These are phyloP conservation scores for Oehlia diaphana DNA, from an alignment of 192 early-diverging fungal genomes.

Conservation along the genomic window DNA sequence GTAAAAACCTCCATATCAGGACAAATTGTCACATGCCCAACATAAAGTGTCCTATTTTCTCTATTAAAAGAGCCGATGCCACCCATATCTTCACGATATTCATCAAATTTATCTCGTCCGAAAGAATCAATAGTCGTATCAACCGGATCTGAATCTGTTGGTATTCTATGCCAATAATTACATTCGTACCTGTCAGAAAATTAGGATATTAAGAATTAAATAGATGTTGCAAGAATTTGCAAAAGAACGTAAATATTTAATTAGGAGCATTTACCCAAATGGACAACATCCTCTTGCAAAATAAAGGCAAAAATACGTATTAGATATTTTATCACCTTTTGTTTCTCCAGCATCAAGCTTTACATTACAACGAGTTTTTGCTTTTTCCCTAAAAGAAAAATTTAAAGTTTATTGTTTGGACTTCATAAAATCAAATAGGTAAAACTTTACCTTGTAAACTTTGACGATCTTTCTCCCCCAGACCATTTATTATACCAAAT, in stretches of 20 bases:
- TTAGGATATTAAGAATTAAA: not conserved
- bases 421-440: not conserved
- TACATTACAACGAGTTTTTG: slow-evolving; percentile 63
- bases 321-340: slow-evolving; percentile 57
- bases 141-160: slow-evolving; percentile 44
- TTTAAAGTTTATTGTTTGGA: not conserved
- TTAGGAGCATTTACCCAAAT: slow-evolving; percentile 52
- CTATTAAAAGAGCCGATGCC: slow-evolving; percentile 80
- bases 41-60: slow-evolving; percentile 74
- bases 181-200: slow-evolving; percentile 40
- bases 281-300: slow-evolving; percentile 82
- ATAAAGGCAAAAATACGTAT: slow-evolving; percentile 76
- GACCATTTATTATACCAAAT: slow-evolving; percentile 45
- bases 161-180: slow-evolving; percentile 55
- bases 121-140: slow-evolving; percentile 73
- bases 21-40: slow-evolving; percentile 56
- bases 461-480: slow-evolving; percentile 27
- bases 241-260: slow-evolving; percentile 5
- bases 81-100: slow-evolving; percentile 58
- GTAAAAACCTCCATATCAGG: slow-evolving; percentile 43
- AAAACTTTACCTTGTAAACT: slow-evolving; percentile 12
- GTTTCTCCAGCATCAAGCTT: slow-evolving; percentile 71
- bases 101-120: slow-evolving; percentile 74
- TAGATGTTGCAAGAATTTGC: not conserved
- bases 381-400: slow-evolving; percentile 42